Evolutionary conservation across 371 early-diverging fungal genomes (phyloP).

Genomic region (Syncephalastrum monosporum): DNA sequence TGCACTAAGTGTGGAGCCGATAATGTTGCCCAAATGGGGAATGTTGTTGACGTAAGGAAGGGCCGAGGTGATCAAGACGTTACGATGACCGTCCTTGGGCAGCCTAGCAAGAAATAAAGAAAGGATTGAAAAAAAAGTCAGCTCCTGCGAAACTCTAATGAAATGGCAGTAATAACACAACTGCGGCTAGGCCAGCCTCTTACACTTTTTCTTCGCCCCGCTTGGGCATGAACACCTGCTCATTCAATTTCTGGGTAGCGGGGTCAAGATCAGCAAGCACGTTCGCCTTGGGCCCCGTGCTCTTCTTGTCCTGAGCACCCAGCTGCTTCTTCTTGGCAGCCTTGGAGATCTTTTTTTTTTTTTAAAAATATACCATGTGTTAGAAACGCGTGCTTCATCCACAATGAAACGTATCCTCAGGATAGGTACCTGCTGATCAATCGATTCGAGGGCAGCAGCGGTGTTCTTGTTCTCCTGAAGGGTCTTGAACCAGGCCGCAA

Average conservation of each 20-base stretch:
- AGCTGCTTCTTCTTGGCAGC: slow-evolving; percentile 33
- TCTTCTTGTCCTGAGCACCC: slow-evolving; percentile 24
- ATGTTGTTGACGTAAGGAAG: slow-evolving; percentile 99
- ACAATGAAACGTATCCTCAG: background rate
- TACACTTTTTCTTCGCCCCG: slow-evolving; percentile 8
- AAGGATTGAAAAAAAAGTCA: background rate
- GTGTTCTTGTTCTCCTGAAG: slow-evolving; percentile 29
- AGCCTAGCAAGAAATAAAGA: slow-evolving; percentile 31
- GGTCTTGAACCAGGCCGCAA: slow-evolving; percentile 31
- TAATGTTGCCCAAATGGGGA: slow-evolving; percentile 99
- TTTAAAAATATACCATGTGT: background rate
- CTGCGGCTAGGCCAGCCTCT: background rate
- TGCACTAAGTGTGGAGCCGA: slow-evolving; percentile 98
- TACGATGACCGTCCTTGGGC: slow-evolving; percentile 71
- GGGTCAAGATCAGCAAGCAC: slow-evolving; percentile 27
- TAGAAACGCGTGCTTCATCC: background rate
- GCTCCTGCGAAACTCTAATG: background rate
- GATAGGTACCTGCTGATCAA: slow-evolving; percentile 35
- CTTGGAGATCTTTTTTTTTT: slow-evolving; percentile 25
- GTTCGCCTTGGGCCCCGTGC: slow-evolving; percentile 17
- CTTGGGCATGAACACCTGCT: slow-evolving; percentile 13
- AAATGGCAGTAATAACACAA: background rate
- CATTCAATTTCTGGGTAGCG: slow-evolving; percentile 38
- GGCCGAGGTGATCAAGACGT: slow-evolving; percentile 97
- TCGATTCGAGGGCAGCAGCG: slow-evolving; percentile 25